Conservation (phyloP, 371 early-diverging fungal species). For the Mucor indicus region DNA sequence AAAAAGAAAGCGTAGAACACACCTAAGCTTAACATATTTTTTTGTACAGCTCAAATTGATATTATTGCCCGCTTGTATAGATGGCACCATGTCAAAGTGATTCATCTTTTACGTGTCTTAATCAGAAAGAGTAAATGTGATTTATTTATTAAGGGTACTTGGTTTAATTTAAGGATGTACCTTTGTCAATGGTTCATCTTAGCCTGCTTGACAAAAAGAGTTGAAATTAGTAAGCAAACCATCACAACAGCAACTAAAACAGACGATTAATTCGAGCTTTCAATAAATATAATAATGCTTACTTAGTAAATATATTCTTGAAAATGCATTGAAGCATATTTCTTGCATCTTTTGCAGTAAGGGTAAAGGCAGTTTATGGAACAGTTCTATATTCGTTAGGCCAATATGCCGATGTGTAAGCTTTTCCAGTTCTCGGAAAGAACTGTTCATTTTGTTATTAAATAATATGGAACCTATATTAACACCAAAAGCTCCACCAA, state of each 20-base stretch:
- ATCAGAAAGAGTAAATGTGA: too few species aligned
- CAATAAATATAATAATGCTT: not conserved
- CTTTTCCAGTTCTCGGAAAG: not conserved
- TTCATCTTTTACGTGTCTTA: too few species aligned
- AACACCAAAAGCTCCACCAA: constrained; percentile 72
- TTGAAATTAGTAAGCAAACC: not conserved
- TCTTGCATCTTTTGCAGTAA: not conserved
- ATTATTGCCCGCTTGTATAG: too few species aligned
- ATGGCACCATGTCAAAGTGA: too few species aligned
- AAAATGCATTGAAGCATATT: not conserved
- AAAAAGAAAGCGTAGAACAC: too few species aligned
- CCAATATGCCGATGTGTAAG: not conserved
- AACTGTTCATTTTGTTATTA: constrained; percentile 32
- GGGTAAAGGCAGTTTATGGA: not conserved
- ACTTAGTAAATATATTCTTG: not conserved
- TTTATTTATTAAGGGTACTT: too few species aligned
- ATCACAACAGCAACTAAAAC: not conserved
- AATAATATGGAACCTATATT: constrained; percentile 57
- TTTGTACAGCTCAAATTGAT: too few species aligned
- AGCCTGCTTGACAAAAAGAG: not conserved
- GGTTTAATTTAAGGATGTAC: too few species aligned
- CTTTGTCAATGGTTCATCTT: too few species aligned
- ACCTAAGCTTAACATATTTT: too few species aligned
- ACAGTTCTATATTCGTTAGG: not conserved
- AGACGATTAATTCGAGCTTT: not conserved